phyloP scores from a whole-genome alignment of 495 filamentous ascomycete genomes.

The Hyphodiscus hymeniophilus region DNA sequence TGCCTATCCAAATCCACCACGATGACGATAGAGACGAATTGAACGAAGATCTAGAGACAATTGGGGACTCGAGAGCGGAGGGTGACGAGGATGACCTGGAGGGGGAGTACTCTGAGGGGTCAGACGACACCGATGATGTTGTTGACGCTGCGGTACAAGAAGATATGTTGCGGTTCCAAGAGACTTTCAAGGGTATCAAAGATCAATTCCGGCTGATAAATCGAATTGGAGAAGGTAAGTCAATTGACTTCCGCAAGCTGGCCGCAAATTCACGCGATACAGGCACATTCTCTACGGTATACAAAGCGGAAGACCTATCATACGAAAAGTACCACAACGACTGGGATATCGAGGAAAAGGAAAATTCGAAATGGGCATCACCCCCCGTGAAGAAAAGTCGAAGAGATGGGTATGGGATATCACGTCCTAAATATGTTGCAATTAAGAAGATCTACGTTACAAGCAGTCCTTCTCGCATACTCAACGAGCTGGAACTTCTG shows the following conservation, averaged over 20 bases:
- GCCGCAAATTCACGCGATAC: conserved; percentile 8
- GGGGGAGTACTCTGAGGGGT: conserved; percentile 29
- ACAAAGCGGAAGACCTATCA: conserved; percentile 93
- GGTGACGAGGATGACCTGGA: conserved; percentile 32
- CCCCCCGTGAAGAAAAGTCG: conserved; percentile 38
- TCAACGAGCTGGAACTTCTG: conserved; percentile 96
- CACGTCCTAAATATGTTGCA: conserved; percentile 71
- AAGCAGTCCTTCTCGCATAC: conserved; percentile 81
- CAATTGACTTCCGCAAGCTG: conserved; percentile 1
- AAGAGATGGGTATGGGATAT: conserved; percentile 14
- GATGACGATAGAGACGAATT: conserved; percentile 27
- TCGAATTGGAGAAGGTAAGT: conserved; percentile 85
- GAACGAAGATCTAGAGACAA: conserved; percentile 24
- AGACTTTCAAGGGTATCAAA: conserved; percentile 75
- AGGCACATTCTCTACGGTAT: conserved; percentile 98
- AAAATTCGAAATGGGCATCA: conserved; percentile 55
- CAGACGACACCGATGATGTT: conserved; percentile 50
- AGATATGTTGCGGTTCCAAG: conserved; percentile 80
- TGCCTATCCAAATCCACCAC: conserved; percentile 21
- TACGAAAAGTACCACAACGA: conserved; percentile 78
- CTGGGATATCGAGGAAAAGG: conserved; percentile 70
- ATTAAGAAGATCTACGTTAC: conserved; percentile 99
- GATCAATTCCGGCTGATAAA: conserved; percentile 84
- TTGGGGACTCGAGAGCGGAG: conserved; percentile 19
- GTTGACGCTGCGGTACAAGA: conserved; percentile 66